phyloP scores from a whole-genome alignment of 306 rosid species.

The Glycyrrhiza uralensis region DNA sequence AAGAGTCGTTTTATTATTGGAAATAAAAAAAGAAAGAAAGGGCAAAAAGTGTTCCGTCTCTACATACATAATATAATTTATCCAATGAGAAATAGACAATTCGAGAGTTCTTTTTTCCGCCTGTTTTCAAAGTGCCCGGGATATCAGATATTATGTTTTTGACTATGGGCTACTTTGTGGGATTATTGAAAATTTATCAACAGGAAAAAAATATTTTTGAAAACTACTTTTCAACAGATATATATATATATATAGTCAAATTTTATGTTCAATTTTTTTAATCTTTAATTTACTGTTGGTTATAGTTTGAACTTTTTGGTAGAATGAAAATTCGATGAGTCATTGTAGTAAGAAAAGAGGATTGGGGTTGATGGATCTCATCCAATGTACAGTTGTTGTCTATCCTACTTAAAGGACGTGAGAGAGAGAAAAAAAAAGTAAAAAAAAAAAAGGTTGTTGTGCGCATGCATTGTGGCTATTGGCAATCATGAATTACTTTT shows the following conservation, averaged over 20 bases:
- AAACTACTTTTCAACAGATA: background rate
- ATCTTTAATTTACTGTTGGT: background rate
- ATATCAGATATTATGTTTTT: slow-evolving; percentile 18
- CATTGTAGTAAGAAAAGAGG: slow-evolving; percentile 16
- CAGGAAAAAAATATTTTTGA: background rate
- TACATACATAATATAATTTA: too few relatives aligned
- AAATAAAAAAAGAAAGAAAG: background rate
- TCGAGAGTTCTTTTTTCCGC: slow-evolving; percentile 9
- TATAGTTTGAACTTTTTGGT: slow-evolving; percentile 4
- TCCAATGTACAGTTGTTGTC: slow-evolving; percentile 29
- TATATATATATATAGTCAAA: too few relatives aligned
- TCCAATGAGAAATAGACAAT: slow-evolving; percentile 18
- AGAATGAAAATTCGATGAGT: slow-evolving; percentile 11
- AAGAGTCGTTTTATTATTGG: slow-evolving; percentile 17
- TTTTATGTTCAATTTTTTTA: background rate
- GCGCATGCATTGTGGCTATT: slow-evolving; percentile 38
- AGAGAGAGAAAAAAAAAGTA: slow-evolving; percentile 2
- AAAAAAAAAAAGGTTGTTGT: slow-evolving; percentile 8
- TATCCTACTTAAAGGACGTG: background rate
- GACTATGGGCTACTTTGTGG: slow-evolving; percentile 13
- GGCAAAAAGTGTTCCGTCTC: background rate
- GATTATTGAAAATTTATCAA: background rate
- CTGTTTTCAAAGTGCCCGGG: slow-evolving; percentile 1
- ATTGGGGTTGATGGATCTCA: slow-evolving; percentile 26
- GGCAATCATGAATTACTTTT: slow-evolving; percentile 32